Evolutionary conservation across 2,329 filamentous ascomycete species (phyloP), one percentile per base, ranked within the genome.

Genomic region (Dothideomycetidae sp.): DNA sequence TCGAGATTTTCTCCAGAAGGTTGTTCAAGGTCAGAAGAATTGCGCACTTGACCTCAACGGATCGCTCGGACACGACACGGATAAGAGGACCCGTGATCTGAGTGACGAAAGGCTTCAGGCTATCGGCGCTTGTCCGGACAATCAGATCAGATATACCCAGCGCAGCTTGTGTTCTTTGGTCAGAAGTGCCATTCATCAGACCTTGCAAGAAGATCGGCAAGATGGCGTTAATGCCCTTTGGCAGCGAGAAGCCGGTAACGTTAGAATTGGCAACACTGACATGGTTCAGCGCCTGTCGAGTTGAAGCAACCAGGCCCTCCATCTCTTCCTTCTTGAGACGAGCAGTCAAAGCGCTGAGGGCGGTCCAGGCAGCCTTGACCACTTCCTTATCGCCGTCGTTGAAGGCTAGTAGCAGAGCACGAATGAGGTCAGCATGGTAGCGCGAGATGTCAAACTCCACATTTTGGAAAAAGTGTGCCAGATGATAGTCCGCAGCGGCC

Each of bases 71-170:
- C 12, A 98, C 86, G 14, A 96, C 88, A 71, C 90, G 82, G 58
- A 98, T 98, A 37, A 98, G 73, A 14, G 92, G 90, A 54, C 90
- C 90, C 4, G 92, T 96, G 49, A 98, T 94, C 53, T 94, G 86
- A 18, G 88, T 94, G 42, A 98, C 90, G 52, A 92, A 96, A 5
- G 86, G 84, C 60, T 90, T 92, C 44, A 98, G 67, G 13, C 86
- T 78, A 42, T 85, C 78, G 47, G 84, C 75, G 57, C 78, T 88
- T 16, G 90, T 92, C 41, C 90, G 77, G 61, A 96, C 90, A 46
- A 96, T 80, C 47, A 98, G 81, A 55, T 98, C 92, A 2, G 86
- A 93, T 48, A 98, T 92, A 40, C 83, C 90, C 44, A 96, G 68
- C 31, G 92, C 90, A 41, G 90, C 77, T 55, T 92, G 82, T 16